Evolutionary conservation across 2,329 filamentous ascomycete genomes (phyloP), one percentile per base, ranked within the genome.

Genomic region (Trichoderma atrobrunneum): DNA sequence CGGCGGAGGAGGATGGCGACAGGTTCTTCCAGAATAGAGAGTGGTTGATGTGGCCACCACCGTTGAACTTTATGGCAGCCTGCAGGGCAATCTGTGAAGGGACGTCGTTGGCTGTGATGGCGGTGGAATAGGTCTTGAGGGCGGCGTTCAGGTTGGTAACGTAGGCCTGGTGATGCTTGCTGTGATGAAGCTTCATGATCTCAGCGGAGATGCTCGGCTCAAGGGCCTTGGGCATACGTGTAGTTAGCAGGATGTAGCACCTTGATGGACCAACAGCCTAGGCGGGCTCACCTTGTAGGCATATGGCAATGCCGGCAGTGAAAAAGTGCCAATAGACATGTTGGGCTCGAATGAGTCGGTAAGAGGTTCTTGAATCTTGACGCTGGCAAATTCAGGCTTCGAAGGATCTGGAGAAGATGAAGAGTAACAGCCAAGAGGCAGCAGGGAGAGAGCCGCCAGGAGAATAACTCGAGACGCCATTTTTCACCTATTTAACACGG

Each of bases 41-140:
- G 86, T 97, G 95, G 85, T 98, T 98, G 83, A 97, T 91, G 85
- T 97, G 94, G 7, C 95, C 95, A 57, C 95, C 95, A 63, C 92
- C 94, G 81, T 97, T 93, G 87, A 97, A 97, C 78, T 92, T 92
- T 84, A 97, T 90, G 74, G 88, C 88, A 21, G 87, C 84, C 77
- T 92, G 90, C n/a, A 93, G 86, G 21, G 87, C 83, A 71, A 94
- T 88, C 76, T 93, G 90, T 5, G 86, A 83, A 5, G 88, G 84
- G 69, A 93, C 86, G 75, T 93, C 88, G 74, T 85, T 84, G 54
- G 86, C 82, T 28, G 84, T 79, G 3, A 87, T 83, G 18, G 91
- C 89, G 5, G 85, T 81, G 66, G 85, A 83, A 74, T 92, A 90
- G 16, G 87, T 85, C 77, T 86, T 82, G 67, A 93, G 84, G 0